Conservation (phyloP, 768 basidiomycete genomes). For the Artomyces pyxidatus region DNA sequence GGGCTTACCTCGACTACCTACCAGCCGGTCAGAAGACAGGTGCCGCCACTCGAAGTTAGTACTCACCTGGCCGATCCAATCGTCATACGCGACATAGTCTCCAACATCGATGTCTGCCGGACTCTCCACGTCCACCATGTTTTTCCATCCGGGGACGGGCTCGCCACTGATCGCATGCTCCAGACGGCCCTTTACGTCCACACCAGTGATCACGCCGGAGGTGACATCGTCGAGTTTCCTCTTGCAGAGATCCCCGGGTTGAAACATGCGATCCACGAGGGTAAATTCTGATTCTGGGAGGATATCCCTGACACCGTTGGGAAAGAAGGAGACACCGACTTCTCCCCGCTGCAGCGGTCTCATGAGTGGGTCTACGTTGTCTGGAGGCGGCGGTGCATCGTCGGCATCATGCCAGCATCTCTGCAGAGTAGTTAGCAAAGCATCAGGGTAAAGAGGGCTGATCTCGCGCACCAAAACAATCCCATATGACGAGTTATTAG, state of each 20-base stretch:
- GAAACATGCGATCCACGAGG: conserved; percentile 71
- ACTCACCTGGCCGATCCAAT: conserved; percentile 87
- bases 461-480: conserved; percentile 52
- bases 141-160: conserved; percentile 55
- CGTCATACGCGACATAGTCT: conserved; percentile 73
- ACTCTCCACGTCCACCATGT: conserved; percentile 46
- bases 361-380: conserved; percentile 60
- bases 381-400: conserved; percentile 41
- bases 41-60: conserved; percentile 6
- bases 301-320: conserved; percentile 53
- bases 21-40: conserved; percentile 5
- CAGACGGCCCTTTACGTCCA: conserved; percentile 56
- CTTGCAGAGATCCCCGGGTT: conserved; percentile 78
- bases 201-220: conserved; percentile 66
- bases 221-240: conserved; percentile 63
- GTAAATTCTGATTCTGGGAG: conserved; percentile 58
- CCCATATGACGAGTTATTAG: conserved; percentile 33
- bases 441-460: neutral
- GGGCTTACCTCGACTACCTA: conserved; percentile 69
- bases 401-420: conserved; percentile 88
- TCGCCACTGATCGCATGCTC: conserved; percentile 67
- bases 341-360: conserved; percentile 70
- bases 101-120: conserved; percentile 60
- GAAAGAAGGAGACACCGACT: conserved; percentile 70
- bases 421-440: conserved; percentile 29